Conservation (phyloP, 2,329 filamentous ascomycete species). For the Colletotrichum sp. region DNA sequence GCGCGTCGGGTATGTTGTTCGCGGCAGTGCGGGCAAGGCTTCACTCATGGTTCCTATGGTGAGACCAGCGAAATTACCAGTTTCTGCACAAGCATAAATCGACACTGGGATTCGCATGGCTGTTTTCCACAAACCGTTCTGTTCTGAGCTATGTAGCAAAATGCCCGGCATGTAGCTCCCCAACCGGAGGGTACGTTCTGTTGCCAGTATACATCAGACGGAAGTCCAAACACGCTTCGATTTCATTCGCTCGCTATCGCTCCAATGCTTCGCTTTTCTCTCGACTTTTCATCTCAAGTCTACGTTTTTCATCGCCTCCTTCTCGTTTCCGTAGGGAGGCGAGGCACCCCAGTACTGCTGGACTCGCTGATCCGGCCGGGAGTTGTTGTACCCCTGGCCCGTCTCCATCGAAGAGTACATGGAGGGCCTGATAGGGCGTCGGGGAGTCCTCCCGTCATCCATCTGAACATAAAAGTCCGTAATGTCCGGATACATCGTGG, state of each 20-base stretch:
- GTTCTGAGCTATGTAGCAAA: background rate
- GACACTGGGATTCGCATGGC: background rate
- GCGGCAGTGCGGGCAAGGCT: background rate
- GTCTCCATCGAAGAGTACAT: background rate
- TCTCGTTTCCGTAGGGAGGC: background rate
- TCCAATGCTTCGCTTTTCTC: background rate
- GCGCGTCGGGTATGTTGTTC: conserved; percentile 12
- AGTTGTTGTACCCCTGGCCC: background rate
- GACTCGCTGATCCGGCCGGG: background rate
- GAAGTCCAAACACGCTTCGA: background rate
- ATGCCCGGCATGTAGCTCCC: background rate
- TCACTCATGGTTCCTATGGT: conserved; percentile 23
- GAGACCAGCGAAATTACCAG: background rate
- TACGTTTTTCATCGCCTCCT: background rate
- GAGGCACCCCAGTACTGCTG: background rate
- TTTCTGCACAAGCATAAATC: background rate
- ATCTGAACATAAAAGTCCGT: background rate
- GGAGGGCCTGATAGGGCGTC: background rate
- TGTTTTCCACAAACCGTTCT: background rate
- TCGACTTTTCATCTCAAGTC: background rate
- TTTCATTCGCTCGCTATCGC: background rate
- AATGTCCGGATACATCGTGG: background rate
- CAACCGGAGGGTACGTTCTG: background rate
- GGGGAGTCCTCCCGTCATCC: background rate
- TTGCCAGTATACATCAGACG: background rate